phyloP scores from a whole-genome alignment of 352 stramenopile species.

The Phytophthora aleatoria region DNA sequence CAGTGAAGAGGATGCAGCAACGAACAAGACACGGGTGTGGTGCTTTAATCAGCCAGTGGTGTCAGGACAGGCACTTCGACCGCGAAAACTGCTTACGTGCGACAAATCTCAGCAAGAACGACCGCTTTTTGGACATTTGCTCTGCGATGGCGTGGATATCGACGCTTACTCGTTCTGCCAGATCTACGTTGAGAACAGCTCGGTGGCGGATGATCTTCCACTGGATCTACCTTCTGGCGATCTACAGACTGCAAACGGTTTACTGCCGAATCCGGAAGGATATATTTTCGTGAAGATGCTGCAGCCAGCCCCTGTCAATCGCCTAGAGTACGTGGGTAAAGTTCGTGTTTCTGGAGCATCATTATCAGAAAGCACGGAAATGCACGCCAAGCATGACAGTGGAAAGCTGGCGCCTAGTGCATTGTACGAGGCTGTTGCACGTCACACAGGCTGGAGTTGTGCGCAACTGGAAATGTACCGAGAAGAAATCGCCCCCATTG shows the following conservation, averaged over 20 bases:
- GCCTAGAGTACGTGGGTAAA: slow-evolving; percentile 45
- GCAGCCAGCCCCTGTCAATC: slow-evolving; percentile 19
- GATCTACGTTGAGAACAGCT: slow-evolving; percentile 66
- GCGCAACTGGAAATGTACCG: slow-evolving; percentile 67
- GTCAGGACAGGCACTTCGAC: slow-evolving; percentile 71
- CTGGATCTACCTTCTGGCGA: slow-evolving; percentile 32
- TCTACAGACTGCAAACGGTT: slow-evolving; percentile 9
- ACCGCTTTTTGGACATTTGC: slow-evolving; percentile 71
- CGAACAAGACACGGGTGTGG: slow-evolving; percentile 50
- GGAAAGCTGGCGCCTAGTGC: slow-evolving; percentile 32
- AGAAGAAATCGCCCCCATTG: slow-evolving; percentile 74
- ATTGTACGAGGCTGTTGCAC: slow-evolving; percentile 58
- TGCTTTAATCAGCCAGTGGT: slow-evolving; percentile 83
- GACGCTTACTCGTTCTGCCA: slow-evolving; percentile 85
- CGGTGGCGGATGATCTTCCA: slow-evolving; percentile 32
- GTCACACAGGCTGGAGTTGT: slow-evolving; percentile 42
- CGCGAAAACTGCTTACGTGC: slow-evolving; percentile 67
- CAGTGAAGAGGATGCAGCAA: slow-evolving; percentile 30
- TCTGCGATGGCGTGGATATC: slow-evolving; percentile 82
- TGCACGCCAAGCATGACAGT: slow-evolving; percentile 6
- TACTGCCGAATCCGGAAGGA: slow-evolving; percentile 2
- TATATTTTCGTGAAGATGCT: slow-evolving; percentile 64
- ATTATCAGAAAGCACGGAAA: slow-evolving; percentile 3
- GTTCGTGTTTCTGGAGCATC: slow-evolving; percentile 44
- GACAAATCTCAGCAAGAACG: slow-evolving; percentile 41